Evolutionary conservation across 1,139 yeast genomes (phyloP), one percentile per base, ranked within the genome.

Genomic region (Scheffersomyces parashehatae): DNA sequence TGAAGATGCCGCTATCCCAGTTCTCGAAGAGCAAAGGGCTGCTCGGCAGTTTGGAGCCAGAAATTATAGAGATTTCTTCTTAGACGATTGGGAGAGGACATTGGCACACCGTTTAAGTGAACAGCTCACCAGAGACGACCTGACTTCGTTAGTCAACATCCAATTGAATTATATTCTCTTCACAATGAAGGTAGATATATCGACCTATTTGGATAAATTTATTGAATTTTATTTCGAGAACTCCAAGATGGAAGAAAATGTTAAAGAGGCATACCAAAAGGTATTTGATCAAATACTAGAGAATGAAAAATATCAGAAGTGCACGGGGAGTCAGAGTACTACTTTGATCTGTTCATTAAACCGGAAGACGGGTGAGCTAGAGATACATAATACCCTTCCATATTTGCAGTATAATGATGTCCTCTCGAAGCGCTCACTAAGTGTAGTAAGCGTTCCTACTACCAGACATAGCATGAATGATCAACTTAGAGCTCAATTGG

Each of bases 111-210:
- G 55, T 20, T 53, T 67, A 28, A 47, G 61, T 28, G 60, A 60
- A 9, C 56, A 54, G 37, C 43, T 67, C 12, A 55, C 68, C 7
- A 62, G 67, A 41, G 58, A 62, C n/a, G 59, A 55, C 24, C 50
- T 50, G 11, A 41, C 59, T 26, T 58, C 71, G 29, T 53, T 71
- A 35, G 49, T 65, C 13, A 70, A 71, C 45, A 51, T 72, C 12
- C 73, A 70, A 39, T 56, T 71, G 45, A 73, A 73, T 49, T 73
- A 62, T 46, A 54, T 67, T 9, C 54, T 72, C 29, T 68, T 70
- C 50, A 64, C 67, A 2, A 41, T 69, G 35, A 57, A 58, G 15
- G 52, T 72, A 14, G 65, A 70, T 43, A 40, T 67, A 14, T 52
- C 61, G n/a, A 50, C 58, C 28, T 55, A 59, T 29, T 51, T 68